A percentile compares a stretch with the other conserved stretches of the same genome.
phyloP scores from a whole-genome alignment of 164 flowering plant species.

The Sedum album region DNA sequence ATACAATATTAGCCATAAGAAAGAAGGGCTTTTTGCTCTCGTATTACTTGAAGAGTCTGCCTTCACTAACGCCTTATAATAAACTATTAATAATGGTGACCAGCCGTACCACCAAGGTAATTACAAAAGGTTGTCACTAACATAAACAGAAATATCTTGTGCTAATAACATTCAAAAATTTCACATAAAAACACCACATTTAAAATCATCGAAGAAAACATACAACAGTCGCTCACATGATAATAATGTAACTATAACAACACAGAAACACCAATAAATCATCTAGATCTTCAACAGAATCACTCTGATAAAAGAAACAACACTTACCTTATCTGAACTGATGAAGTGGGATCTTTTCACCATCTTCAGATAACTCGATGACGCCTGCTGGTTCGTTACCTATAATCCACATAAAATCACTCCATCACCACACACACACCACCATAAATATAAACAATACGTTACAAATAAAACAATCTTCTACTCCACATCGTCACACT shows the following conservation, averaged over 20 bases:
- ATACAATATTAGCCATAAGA: not conserved
- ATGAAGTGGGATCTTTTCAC: slow-evolving; percentile 85
- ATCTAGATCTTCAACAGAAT: not conserved
- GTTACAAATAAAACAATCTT: not conserved
- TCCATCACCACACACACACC: not conserved
- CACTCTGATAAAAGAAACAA: not conserved
- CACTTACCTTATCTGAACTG: slow-evolving; percentile 83
- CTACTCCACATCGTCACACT: not conserved
- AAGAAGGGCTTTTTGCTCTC: not conserved
- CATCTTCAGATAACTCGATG: slow-evolving; percentile 51
- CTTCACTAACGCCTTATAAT: too few relatives aligned
- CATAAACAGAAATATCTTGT: not conserved
- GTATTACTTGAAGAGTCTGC: too few relatives aligned
- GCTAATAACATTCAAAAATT: not conserved
- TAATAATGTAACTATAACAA: not conserved
- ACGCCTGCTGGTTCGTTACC: slow-evolving; percentile 72
- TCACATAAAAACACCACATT: not conserved
- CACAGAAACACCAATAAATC: not conserved
- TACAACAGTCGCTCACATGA: not conserved
- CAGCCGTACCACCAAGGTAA: not conserved
- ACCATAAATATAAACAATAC: not conserved
- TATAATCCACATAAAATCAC: slow-evolving; percentile 16
- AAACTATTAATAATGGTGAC: too few relatives aligned
- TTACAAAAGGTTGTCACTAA: not conserved
- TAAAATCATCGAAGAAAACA: not conserved